A percentile compares a stretch with the other conserved stretches of the same genome.
These are phyloP conservation scores for Phytophthora rubi DNA, from an alignment of 352 stramenopile species.

Conservation along the genomic window DNA sequence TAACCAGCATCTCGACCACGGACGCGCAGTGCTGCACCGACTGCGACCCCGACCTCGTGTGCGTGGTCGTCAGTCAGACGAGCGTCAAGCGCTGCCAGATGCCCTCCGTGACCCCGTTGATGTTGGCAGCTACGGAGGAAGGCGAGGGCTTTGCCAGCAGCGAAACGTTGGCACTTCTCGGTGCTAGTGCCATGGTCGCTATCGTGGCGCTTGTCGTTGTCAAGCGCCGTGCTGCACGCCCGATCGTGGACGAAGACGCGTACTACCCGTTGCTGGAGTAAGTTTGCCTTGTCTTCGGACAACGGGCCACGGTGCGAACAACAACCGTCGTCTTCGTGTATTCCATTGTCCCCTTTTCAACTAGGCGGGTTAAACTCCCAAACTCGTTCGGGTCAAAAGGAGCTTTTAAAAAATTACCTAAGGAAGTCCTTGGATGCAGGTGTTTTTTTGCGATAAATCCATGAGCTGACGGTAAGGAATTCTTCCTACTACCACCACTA, in stretches of 20 bases:
- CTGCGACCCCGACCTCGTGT: not conserved
- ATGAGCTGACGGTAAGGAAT: too few species aligned
- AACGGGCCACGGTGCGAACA: not conserved
- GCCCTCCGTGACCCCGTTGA: not conserved
- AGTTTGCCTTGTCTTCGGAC: not conserved
- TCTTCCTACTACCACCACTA: too few species aligned
- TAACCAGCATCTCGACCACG: constrained; percentile 29
- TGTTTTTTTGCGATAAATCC: too few species aligned
- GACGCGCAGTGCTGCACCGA: constrained; percentile 42
- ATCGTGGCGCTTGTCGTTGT: constrained; percentile 64
- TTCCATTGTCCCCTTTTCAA: not conserved
- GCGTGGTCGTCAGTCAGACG: not conserved
- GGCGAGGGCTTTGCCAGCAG: constrained; percentile 26
- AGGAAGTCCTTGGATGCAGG: too few species aligned
- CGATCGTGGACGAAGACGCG: constrained; percentile 38
- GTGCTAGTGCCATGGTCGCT: constrained; percentile 51
- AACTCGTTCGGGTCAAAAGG: too few species aligned
- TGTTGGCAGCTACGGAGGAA: constrained; percentile 7
- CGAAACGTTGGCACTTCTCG: constrained; percentile 39
- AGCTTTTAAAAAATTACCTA: too few species aligned
- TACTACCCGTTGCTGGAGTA: constrained; percentile 71
- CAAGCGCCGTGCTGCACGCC: constrained; percentile 23
- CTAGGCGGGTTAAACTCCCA: too few species aligned
- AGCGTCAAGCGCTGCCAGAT: not conserved
- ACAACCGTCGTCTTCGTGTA: not conserved